Evolutionary conservation across 1,284 basidiomycete genomes (phyloP).

Genomic region (Cutaneotrichosporon cutaneum): DNA sequence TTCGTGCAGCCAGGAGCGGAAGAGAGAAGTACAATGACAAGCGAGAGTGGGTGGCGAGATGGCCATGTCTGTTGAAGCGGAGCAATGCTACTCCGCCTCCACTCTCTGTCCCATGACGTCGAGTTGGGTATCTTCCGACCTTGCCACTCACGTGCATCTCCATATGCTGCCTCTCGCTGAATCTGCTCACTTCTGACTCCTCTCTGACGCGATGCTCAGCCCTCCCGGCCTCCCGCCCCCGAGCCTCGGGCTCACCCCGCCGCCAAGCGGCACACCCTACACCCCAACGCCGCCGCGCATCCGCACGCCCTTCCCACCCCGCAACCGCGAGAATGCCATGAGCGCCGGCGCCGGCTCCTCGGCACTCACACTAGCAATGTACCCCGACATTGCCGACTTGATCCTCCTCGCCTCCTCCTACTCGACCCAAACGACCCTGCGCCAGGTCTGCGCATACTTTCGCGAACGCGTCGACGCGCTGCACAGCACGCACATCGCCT

Average conservation of each 20-base stretch:
- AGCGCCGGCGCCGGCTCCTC: not conserved
- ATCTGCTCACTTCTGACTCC: not conserved
- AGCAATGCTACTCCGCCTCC: not conserved
- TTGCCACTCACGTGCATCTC: no score
- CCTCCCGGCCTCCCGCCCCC: not conserved
- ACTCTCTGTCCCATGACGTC: not conserved
- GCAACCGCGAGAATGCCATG: not conserved
- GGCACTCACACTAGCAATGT: conserved; percentile 2
- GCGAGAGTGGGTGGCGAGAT: no score
- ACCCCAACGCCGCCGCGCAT: not conserved
- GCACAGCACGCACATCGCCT: not conserved
- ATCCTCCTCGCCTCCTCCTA: not conserved
- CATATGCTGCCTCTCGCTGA: no score
- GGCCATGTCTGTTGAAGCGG: no score
- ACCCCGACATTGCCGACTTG: conserved; percentile 2
- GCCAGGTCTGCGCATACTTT: not conserved
- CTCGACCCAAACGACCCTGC: not conserved
- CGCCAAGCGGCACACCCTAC: not conserved
- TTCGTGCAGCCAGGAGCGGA: no score
- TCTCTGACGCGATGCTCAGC: not conserved
- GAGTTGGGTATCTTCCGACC: no score
- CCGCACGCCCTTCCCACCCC: not conserved
- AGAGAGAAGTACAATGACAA: no score
- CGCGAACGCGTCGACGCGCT: not conserved
- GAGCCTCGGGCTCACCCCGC: no score